Conservation (phyloP, 176 grass and related monocot genomes). For the Carex kokanica region DNA sequence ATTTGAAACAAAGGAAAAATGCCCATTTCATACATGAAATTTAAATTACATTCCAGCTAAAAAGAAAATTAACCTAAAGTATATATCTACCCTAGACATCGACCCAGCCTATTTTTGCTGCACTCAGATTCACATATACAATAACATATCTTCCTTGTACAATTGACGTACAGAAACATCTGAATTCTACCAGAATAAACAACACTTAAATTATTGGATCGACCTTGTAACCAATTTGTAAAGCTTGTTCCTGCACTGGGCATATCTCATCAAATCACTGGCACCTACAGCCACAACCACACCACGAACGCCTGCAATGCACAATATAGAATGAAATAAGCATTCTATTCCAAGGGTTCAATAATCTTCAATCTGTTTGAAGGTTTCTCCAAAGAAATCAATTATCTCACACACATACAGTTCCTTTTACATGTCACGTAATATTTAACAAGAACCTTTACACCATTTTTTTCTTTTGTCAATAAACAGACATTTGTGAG, state of each 20-base stretch:
- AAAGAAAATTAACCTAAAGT: too few species aligned
- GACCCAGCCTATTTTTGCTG: too few species aligned
- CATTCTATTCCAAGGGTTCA: background rate
- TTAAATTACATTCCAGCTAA: too few species aligned
- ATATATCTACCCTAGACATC: too few species aligned
- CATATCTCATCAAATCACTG: background rate
- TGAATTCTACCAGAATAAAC: background rate
- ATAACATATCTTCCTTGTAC: background rate
- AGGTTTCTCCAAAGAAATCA: background rate
- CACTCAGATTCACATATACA: background rate
- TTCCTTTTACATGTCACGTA: background rate
- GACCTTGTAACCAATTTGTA: background rate
- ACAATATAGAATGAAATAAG: background rate
- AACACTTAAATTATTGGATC: background rate
- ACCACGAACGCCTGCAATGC: background rate
- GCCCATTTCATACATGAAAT: too few species aligned
- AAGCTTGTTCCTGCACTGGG: background rate
- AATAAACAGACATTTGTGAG: background rate
- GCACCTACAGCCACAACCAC: background rate
- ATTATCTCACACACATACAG: background rate
- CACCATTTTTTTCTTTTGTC: background rate
- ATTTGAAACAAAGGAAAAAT: too few species aligned
- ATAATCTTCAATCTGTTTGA: background rate
- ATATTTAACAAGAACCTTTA: background rate
- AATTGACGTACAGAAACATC: background rate